These are phyloP conservation scores for Taphrina betulina DNA, from an alignment of 1,139 yeast species.

Conservation along the genomic window DNA sequence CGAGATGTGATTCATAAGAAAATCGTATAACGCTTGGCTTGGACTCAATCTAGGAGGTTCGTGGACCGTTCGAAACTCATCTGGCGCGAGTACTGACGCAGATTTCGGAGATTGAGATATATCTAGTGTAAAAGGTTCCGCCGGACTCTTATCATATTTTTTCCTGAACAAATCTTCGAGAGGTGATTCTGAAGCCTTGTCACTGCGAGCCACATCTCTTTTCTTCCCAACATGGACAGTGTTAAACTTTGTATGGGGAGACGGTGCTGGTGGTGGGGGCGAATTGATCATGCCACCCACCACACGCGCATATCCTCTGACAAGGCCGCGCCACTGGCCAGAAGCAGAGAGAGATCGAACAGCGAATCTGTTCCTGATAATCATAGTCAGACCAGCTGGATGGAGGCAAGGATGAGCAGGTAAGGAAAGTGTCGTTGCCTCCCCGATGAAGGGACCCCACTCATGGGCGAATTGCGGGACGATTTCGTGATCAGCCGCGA, in stretches of 20 bases:
- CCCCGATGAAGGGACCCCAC: too few relatives aligned
- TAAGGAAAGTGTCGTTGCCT: too few relatives aligned
- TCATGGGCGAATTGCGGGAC: too few relatives aligned
- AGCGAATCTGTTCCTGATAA: too few relatives aligned
- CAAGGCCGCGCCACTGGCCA: too few relatives aligned
- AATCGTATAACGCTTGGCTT: not conserved
- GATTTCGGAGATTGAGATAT: constrained; percentile 3
- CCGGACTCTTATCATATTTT: not conserved
- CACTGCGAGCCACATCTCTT: too few relatives aligned
- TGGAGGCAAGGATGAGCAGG: too few relatives aligned
- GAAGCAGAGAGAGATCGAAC: too few relatives aligned
- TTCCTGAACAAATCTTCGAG: not conserved
- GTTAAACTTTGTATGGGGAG: not conserved
- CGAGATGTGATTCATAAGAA: not conserved
- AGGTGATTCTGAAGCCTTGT: too few relatives aligned
- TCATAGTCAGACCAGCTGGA: too few relatives aligned
- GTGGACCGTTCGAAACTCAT: constrained; percentile 7
- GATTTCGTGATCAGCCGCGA: too few relatives aligned
- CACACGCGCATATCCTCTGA: constrained; percentile 11
- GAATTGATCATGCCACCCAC: constrained; percentile 26
- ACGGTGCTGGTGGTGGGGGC: constrained; percentile 20
- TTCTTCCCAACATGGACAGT: too few relatives aligned
- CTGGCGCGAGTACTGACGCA: not conserved
- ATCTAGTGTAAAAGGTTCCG: not conserved
- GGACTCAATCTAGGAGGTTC: constrained; percentile 11